These are phyloP conservation scores for Hortaea werneckii DNA, from an alignment of 2,329 filamentous ascomycete genomes.

Conservation along the genomic window DNA sequence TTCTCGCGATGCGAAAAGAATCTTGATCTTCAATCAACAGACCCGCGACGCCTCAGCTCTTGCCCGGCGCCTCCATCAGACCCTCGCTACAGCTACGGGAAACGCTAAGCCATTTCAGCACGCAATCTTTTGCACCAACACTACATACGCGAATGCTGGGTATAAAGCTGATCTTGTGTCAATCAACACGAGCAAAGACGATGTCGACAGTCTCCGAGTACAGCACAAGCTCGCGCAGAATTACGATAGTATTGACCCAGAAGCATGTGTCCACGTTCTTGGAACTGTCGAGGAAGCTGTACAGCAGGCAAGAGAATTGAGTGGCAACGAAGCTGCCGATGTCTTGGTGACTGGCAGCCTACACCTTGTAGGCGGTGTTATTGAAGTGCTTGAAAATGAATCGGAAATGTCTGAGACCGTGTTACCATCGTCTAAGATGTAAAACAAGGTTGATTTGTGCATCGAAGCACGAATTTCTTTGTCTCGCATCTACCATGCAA, in stretches of 20 bases:
- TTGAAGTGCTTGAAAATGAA: slow-evolving; percentile 56
- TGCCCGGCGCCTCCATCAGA: slow-evolving; percentile 51
- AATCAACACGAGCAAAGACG: slow-evolving; percentile 48
- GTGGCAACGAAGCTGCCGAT: slow-evolving; percentile 37
- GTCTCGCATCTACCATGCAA: too few species aligned
- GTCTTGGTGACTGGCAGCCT: slow-evolving; percentile 74
- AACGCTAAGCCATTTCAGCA: slow-evolving; percentile 50
- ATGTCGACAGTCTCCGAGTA: slow-evolving; percentile 51
- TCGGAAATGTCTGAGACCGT: too few species aligned
- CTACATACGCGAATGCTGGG: slow-evolving; percentile 51
- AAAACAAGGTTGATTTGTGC: too few species aligned
- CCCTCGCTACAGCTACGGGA: slow-evolving; percentile 36
- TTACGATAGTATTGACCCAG: slow-evolving; percentile 49
- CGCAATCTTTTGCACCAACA: slow-evolving; percentile 75
- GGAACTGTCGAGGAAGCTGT: slow-evolving; percentile 63
- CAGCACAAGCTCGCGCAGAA: slow-evolving; percentile 56
- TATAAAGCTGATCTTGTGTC: slow-evolving; percentile 54
- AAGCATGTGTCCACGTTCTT: slow-evolving; percentile 46
- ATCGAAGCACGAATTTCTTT: too few species aligned
- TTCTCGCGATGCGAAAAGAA: slow-evolving; percentile 31
- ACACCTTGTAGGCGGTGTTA: slow-evolving; percentile 69
- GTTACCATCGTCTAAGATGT: too few species aligned
- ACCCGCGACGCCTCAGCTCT: slow-evolving; percentile 64
- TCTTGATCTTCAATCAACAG: slow-evolving; percentile 88
- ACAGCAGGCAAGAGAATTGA: slow-evolving; percentile 38